Conservation (phyloP, 1,284 basidiomycete genomes). For the Boletus subluridellus region DNA sequence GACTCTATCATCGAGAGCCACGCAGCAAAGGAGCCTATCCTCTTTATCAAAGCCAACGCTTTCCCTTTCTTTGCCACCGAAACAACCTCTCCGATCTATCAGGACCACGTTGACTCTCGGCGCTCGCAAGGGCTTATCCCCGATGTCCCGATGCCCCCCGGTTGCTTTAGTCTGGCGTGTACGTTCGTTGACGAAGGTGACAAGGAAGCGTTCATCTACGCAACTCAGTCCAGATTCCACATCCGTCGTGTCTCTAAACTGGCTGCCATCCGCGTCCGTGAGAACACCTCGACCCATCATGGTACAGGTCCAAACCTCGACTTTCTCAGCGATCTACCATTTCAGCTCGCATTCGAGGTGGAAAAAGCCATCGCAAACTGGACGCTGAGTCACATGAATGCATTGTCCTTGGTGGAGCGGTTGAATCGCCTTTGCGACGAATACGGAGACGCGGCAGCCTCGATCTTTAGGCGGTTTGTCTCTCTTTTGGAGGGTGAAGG, state of each 20-base stretch:
- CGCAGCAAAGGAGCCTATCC: slow-evolving; percentile 4
- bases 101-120: slow-evolving; percentile 1
- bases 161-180: slow-evolving; percentile 31
- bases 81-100: rapidly evolving
- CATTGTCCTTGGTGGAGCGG: slow-evolving; percentile 17
- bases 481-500: slow-evolving; percentile 23
- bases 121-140: slow-evolving; percentile 31
- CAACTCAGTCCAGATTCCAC: slow-evolving; percentile 26
- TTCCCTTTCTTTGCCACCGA: slow-evolving; percentile 27
- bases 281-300: slow-evolving; percentile 5
- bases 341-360: slow-evolving; percentile 39
- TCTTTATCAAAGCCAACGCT: slow-evolving; percentile 27
- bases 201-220: slow-evolving; percentile 29
- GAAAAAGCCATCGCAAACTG: slow-evolving; percentile 36
- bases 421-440: slow-evolving; percentile 23
- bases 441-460: slow-evolving; percentile 19
- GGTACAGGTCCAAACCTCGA: slow-evolving; percentile 13
- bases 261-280: slow-evolving; percentile 9
- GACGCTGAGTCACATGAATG: slow-evolving; percentile 27
- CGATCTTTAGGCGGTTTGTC: slow-evolving; percentile 35
- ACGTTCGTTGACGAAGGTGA: slow-evolving; percentile 26
- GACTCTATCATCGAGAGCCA: slow-evolving; percentile 17
- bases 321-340: slow-evolving; percentile 30
- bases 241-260: slow-evolving; percentile 11
- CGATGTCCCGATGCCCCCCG: slow-evolving; percentile 27